These are phyloP conservation scores for Hyphopichia pseudoburtonii DNA, from an alignment of 1,139 yeast genomes.

Conservation along the genomic window DNA sequence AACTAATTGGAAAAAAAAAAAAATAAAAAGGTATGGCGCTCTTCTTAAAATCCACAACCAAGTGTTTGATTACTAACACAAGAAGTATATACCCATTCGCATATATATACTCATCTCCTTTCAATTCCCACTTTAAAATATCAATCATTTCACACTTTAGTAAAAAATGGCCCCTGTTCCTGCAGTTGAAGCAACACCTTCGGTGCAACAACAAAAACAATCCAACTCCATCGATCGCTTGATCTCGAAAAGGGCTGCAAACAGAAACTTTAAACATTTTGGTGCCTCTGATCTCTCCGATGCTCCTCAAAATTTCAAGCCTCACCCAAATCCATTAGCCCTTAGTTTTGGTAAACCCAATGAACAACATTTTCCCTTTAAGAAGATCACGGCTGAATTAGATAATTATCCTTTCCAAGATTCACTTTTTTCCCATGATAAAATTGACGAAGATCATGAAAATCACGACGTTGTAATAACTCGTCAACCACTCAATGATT, in stretches of 20 bases:
- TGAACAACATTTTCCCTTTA: slow-evolving; percentile 58
- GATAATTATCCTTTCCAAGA: slow-evolving; percentile 46
- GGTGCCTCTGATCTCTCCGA: slow-evolving; percentile 16
- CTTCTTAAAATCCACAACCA: no score
- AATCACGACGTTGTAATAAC: slow-evolving; percentile 19
- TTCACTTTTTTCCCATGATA: slow-evolving; percentile 9
- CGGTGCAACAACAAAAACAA: no score
- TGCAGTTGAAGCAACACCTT: no score
- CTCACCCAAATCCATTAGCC: slow-evolving; percentile 45
- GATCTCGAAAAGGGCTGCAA: slow-evolving; percentile 30
- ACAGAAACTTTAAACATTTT: slow-evolving; percentile 25
- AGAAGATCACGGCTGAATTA: slow-evolving; percentile 46
- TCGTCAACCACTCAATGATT: slow-evolving; percentile 23
- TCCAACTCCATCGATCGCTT: slow-evolving; percentile 22
- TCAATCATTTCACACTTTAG: no score
- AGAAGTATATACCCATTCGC: no score
- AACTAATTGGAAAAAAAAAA: no score
- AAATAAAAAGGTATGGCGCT: no score
- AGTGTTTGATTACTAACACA: no score
- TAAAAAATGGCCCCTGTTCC: no score
- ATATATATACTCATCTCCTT: no score
- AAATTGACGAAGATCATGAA: background rate
- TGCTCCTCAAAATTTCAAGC: slow-evolving; percentile 41
- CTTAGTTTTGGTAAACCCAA: slow-evolving; percentile 61
- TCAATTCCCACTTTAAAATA: no score